phyloP scores from a whole-genome alignment of 371 early-diverging fungal species.

The Capillidium rhysosporum region DNA sequence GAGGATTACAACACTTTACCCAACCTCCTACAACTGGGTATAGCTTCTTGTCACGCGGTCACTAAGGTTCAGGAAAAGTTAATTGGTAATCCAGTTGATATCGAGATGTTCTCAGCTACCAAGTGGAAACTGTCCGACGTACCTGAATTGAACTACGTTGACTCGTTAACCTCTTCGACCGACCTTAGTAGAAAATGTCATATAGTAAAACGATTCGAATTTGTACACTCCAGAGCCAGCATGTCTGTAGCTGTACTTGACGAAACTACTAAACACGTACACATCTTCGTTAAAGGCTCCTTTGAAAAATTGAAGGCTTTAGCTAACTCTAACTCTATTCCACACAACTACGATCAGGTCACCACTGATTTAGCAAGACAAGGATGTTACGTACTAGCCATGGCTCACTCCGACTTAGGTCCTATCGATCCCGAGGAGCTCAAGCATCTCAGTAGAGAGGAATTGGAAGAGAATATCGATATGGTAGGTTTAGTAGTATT shows the following conservation, averaged over 20 bases:
- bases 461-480: slow-evolving; percentile 36
- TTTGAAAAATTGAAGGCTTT: slow-evolving; percentile 51
- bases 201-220: slow-evolving; percentile 57
- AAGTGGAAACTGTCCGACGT: slow-evolving; percentile 13
- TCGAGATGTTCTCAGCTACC: slow-evolving; percentile 75
- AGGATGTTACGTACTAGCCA: slow-evolving; percentile 62
- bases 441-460: slow-evolving; percentile 25
- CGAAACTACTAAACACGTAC: slow-evolving; percentile 23
- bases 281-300: slow-evolving; percentile 62
- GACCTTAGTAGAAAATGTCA: slow-evolving; percentile 10
- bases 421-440: slow-evolving; percentile 20
- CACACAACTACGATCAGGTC: slow-evolving; percentile 22
- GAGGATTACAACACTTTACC: not conserved
- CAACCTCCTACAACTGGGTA: slow-evolving; percentile 10
- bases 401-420: slow-evolving; percentile 35
- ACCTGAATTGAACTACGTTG: slow-evolving; percentile 14
- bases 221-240: slow-evolving; percentile 60
- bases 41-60: slow-evolving; percentile 61
- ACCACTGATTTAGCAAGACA: slow-evolving; percentile 33
- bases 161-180: slow-evolving; percentile 12
- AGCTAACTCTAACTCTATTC: slow-evolving; percentile 27
- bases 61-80: slow-evolving; percentile 40
- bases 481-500: slow-evolving; percentile 64
- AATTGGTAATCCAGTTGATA: slow-evolving; percentile 83
- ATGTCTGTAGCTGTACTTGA: slow-evolving; percentile 66